These are phyloP conservation scores for Spinellus fusiger DNA, from an alignment of 192 early-diverging fungal genomes.

Conservation along the genomic window DNA sequence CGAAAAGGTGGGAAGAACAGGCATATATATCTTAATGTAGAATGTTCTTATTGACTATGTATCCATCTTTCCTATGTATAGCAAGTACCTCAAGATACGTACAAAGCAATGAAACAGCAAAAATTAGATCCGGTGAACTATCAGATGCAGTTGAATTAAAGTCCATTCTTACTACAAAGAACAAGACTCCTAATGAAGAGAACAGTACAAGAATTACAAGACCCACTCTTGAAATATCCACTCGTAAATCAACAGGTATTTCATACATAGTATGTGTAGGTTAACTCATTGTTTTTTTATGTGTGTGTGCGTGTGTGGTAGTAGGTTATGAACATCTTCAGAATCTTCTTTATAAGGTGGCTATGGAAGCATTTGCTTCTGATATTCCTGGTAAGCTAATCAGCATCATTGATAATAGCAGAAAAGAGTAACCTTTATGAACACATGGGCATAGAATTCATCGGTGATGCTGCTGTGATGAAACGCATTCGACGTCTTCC, in stretches of 20 bases:
- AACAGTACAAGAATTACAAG: not conserved
- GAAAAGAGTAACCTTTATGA: no score
- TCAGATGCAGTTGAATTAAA: not conserved
- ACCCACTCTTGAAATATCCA: not conserved
- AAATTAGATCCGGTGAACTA: not conserved
- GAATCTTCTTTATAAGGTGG: slow-evolving; percentile 42
- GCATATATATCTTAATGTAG: not conserved
- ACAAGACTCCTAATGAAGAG: not conserved
- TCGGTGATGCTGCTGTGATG: slow-evolving; percentile 16
- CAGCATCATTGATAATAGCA: no score
- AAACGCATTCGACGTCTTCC: slow-evolving; percentile 26
- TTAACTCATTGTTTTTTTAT: not conserved
- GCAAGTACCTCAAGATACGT: not conserved
- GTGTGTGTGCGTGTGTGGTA: not conserved
- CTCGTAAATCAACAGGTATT: slow-evolving; percentile 5
- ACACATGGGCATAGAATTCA: slow-evolving; percentile 16
- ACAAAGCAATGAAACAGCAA: not conserved
- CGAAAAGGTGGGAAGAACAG: not conserved
- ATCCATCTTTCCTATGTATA: not conserved
- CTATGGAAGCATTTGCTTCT: slow-evolving; percentile 45
- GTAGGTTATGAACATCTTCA: slow-evolving; percentile 29
- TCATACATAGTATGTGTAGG: not conserved
- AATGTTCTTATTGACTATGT: not conserved
- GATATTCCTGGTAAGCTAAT: slow-evolving; percentile 21
- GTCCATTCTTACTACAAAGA: not conserved